Percentiles rank a stretch among this genome's conserved stretches.
phyloP scores from a whole-genome alignment of 495 filamentous ascomycete genomes.

The Tuber aestivum region DNA sequence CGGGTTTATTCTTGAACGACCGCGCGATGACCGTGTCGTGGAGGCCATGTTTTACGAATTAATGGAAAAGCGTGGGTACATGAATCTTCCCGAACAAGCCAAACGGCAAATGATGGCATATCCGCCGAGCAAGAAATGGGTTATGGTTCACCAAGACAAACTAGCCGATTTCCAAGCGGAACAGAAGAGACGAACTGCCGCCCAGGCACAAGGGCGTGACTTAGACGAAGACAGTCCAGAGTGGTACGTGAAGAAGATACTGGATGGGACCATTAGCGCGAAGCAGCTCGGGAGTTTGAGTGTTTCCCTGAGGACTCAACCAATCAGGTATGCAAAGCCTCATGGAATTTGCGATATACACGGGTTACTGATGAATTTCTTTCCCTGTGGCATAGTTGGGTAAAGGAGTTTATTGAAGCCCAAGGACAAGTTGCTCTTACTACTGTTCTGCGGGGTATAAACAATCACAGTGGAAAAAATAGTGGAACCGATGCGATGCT shows the following conservation, averaged over 20 bases:
- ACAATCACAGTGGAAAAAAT: slow-evolving; percentile 75
- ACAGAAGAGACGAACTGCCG: slow-evolving; percentile 73
- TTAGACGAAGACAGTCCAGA: slow-evolving; percentile 95
- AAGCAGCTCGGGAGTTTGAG: slow-evolving; percentile 87
- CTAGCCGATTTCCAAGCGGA: slow-evolving; percentile 90
- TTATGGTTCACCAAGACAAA: slow-evolving; percentile 88
- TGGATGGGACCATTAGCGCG: slow-evolving; percentile 87
- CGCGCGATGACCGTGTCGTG: slow-evolving; percentile 77
- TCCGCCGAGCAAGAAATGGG: slow-evolving; percentile 92
- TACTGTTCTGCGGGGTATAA: slow-evolving; percentile 88
- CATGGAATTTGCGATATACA: not conserved
- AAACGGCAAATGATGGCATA: slow-evolving; percentile 92
- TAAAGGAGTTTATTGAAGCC: slow-evolving; percentile 91
- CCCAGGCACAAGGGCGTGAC: slow-evolving; percentile 56
- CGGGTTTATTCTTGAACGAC: slow-evolving; percentile 61
- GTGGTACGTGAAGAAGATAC: slow-evolving; percentile 95
- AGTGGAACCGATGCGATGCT: slow-evolving; percentile 45
- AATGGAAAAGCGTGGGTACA: slow-evolving; percentile 97
- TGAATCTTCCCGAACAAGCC: slow-evolving; percentile 92
- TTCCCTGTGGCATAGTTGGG: slow-evolving; percentile 56
- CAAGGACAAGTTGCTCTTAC: slow-evolving; percentile 96
- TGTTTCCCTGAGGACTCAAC: slow-evolving; percentile 90
- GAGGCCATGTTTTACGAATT: slow-evolving; percentile 85
- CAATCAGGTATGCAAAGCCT: slow-evolving; percentile 60
- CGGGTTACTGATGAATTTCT: slow-evolving; percentile 18